phyloP scores from a whole-genome alignment of 352 stramenopile genomes.

The Pythium vanterpoolii region DNA sequence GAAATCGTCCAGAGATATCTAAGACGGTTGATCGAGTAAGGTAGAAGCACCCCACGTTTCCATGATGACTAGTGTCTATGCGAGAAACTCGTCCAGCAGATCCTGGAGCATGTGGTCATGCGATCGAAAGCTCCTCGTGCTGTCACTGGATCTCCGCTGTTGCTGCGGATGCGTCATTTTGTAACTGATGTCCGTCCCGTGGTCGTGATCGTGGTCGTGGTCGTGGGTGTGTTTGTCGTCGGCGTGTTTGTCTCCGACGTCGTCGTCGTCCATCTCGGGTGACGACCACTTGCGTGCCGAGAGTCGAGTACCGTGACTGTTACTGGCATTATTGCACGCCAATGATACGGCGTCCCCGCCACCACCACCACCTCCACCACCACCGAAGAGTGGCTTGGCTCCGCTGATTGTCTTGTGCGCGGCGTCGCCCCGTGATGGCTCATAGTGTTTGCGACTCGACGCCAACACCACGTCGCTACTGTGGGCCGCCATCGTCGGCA shows the following conservation, averaged over 20 bases:
- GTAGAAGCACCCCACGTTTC: too few species aligned
- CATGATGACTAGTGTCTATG: slow-evolving; percentile 12
- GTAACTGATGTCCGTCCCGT: too few species aligned
- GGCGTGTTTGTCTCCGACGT: neutral
- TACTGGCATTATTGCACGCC: neutral
- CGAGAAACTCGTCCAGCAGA: slow-evolving; percentile 69
- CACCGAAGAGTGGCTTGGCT: neutral
- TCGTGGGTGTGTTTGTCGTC: slow-evolving; percentile 16
- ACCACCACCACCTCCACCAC: neutral
- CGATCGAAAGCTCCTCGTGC: slow-evolving; percentile 16
- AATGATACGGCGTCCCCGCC: neutral
- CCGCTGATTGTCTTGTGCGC: slow-evolving; percentile 1
- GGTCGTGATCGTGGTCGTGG: slow-evolving; percentile 1
- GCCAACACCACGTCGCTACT: slow-evolving; percentile 7
- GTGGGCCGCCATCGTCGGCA: slow-evolving; percentile 7
- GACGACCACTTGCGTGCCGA: slow-evolving; percentile 37
- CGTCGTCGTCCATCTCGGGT: slow-evolving; percentile 32
- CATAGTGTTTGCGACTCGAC: slow-evolving; percentile 18
- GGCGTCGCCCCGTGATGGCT: slow-evolving; percentile 16
- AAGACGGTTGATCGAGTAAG: too few species aligned
- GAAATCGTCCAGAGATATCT: neutral
- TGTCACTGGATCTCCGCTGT: slow-evolving; percentile 9
- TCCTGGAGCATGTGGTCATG: slow-evolving; percentile 59
- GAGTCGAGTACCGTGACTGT: slow-evolving; percentile 2
- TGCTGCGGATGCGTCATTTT: slow-evolving; percentile 19